Percentiles rank a stretch among this genome's conserved stretches.
phyloP scores from a whole-genome alignment of 2,329 filamentous ascomycete genomes.

The Kalaharituber pfeilii region DNA sequence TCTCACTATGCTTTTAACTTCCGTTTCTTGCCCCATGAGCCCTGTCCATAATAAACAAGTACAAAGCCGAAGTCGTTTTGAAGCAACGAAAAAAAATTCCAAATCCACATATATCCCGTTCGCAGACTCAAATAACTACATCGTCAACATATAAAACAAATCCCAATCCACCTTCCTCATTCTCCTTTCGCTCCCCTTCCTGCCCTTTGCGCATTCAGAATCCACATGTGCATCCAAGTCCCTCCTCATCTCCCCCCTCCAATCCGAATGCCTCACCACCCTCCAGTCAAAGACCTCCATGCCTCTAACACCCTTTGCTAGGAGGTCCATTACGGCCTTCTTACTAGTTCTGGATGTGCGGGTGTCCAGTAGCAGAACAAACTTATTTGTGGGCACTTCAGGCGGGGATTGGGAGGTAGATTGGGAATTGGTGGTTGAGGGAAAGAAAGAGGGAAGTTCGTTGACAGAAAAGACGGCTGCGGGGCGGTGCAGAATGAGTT shows the following conservation, averaged over 20 bases:
- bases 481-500: not conserved
- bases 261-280: not conserved
- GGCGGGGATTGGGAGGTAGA: constrained; percentile 47
- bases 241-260: not conserved
- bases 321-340: constrained; percentile 37
- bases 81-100: too few relatives aligned
- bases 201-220: not conserved
- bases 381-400: not conserved
- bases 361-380: not conserved
- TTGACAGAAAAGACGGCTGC: constrained; percentile 15
- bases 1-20: too few relatives aligned
- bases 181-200: not conserved
- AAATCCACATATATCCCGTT: too few relatives aligned
- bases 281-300: not conserved
- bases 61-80: too few relatives aligned
- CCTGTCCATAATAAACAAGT: too few relatives aligned
- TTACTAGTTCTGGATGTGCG: constrained; percentile 26
- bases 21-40: too few relatives aligned
- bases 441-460: constrained; percentile 34
- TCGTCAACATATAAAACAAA: constrained; percentile 17
- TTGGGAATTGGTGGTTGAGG: constrained; percentile 28
- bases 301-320: not conserved
- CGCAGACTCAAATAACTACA: too few relatives aligned
- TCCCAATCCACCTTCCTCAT: constrained; percentile 11
- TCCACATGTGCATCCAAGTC: not conserved